Percentiles rank a stretch among this genome's conserved stretches.
phyloP scores from a whole-genome alignment of 306 rosid genomes.

The Sindora glabra region DNA sequence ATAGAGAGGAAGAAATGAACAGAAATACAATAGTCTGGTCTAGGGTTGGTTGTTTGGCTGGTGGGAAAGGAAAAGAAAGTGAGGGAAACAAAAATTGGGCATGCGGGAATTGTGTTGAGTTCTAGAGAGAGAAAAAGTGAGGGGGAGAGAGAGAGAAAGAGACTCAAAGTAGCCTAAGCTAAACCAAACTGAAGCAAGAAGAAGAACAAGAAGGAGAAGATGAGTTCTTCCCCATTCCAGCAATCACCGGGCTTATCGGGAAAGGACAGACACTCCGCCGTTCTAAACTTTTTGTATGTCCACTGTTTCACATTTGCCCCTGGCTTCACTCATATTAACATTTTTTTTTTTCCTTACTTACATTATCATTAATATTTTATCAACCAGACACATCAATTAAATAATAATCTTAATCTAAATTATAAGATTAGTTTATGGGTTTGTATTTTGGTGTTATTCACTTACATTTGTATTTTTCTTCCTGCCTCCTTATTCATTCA shows the following conservation, averaged over 20 bases:
- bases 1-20: neutral
- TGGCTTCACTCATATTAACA: constrained; percentile 11
- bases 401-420: neutral
- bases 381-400: neutral
- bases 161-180: neutral
- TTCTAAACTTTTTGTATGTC: constrained; percentile 10
- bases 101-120: constrained; percentile 23
- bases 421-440: neutral
- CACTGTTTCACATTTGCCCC: constrained; percentile 17
- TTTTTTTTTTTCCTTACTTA: neutral
- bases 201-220: neutral
- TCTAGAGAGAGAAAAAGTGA: neutral
- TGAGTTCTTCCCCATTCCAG: constrained; percentile 18
- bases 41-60: constrained; percentile 20
- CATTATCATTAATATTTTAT: neutral
- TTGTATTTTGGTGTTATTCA: no score
- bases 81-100: neutral
- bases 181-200: neutral
- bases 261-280: constrained; percentile 26
- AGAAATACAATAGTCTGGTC: no score
- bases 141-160: neutral
- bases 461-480: no score
- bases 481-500: no score
- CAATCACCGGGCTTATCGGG: constrained; percentile 29
- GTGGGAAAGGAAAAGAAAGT: constrained; percentile 25